Evolutionary conservation across 2,329 filamentous ascomycete genomes (phyloP).

Genomic region (Talaromyces sp.): DNA sequence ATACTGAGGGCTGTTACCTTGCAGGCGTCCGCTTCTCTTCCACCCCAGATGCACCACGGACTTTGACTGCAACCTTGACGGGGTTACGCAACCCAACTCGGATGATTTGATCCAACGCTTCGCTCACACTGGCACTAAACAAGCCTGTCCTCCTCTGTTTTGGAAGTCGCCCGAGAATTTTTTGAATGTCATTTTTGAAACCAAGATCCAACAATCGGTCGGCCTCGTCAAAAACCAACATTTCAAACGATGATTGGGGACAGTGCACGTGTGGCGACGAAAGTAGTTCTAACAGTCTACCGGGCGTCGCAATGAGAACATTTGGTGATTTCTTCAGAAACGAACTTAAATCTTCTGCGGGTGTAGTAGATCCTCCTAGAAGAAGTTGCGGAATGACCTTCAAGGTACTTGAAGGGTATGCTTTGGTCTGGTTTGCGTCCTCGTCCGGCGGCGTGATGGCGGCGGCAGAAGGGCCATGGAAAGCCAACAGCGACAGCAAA

Average conservation of each 20-base stretch:
- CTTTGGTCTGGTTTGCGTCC: constrained; percentile 27
- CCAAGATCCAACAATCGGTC: constrained; percentile 89
- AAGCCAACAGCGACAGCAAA: constrained; percentile 68
- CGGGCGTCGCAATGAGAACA: constrained; percentile 83
- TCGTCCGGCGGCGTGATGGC: constrained; percentile 40
- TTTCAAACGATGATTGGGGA: constrained; percentile 82
- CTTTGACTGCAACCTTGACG: constrained; percentile 89
- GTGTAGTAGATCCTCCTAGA: constrained; percentile 74
- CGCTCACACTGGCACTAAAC: constrained; percentile 93
- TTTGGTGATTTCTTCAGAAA: constrained; percentile 85
- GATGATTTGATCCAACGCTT: constrained; percentile 89
- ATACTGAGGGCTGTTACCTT: constrained; percentile 35
- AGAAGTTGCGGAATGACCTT: constrained; percentile 80
- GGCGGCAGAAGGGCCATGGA: constrained; percentile 70
- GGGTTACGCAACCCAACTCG: constrained; percentile 88
- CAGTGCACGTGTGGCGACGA: constrained; percentile 83
- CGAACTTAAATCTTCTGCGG: constrained; percentile 77
- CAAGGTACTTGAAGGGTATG: constrained; percentile 42
- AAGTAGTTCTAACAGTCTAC: constrained; percentile 80
- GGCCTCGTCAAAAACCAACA: constrained; percentile 89
- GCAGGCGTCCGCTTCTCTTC: constrained; percentile 87
- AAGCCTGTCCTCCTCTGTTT: constrained; percentile 91
- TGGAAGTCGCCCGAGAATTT: constrained; percentile 75
- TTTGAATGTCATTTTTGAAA: constrained; percentile 86
- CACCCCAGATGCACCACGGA: constrained; percentile 68